These are phyloP conservation scores for Sarcodon aspratus DNA, from an alignment of 768 basidiomycete genomes.

Conservation along the genomic window DNA sequence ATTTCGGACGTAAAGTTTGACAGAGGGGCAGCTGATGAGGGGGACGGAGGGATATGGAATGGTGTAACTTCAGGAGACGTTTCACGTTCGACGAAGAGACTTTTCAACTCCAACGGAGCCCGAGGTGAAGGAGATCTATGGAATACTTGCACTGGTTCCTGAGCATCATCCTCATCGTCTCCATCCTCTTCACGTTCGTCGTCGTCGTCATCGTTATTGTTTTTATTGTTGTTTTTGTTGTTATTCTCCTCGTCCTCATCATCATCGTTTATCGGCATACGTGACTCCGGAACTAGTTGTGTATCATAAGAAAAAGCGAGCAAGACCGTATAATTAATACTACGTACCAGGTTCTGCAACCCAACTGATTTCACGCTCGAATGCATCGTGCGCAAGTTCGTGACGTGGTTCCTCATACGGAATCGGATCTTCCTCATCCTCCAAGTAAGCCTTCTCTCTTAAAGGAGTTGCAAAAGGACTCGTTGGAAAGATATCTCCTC, in stretches of 20 bases:
- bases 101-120: conserved; percentile 32
- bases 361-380: conserved; percentile 49
- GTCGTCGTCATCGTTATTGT: conserved; percentile 34
- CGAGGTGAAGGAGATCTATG: conserved; percentile 28
- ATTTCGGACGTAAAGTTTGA: conserved; percentile 26
- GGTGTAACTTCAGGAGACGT: conserved; percentile 40
- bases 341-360: conserved; percentile 58
- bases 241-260: conserved; percentile 39
- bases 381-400: conserved; percentile 12
- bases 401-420: conserved; percentile 12
- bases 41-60: conserved; percentile 34
- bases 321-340: conserved; percentile 4
- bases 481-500: conserved; percentile 48
- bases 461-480: conserved; percentile 68
- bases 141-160: conserved; percentile 1
- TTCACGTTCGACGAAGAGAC: conserved; percentile 53
- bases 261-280: conserved; percentile 50
- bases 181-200: conserved; percentile 28
- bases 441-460: conserved; percentile 48
- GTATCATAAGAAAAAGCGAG: conserved; percentile 1
- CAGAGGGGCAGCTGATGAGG: conserved; percentile 34
- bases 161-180: neutral
- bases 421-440: conserved; percentile 63
- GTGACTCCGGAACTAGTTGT: conserved; percentile 43
- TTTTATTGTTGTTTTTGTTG: conserved; percentile 24